Conservation (phyloP, 2,329 filamentous ascomycete genomes). For the Cladosporium halotolerans region DNA sequence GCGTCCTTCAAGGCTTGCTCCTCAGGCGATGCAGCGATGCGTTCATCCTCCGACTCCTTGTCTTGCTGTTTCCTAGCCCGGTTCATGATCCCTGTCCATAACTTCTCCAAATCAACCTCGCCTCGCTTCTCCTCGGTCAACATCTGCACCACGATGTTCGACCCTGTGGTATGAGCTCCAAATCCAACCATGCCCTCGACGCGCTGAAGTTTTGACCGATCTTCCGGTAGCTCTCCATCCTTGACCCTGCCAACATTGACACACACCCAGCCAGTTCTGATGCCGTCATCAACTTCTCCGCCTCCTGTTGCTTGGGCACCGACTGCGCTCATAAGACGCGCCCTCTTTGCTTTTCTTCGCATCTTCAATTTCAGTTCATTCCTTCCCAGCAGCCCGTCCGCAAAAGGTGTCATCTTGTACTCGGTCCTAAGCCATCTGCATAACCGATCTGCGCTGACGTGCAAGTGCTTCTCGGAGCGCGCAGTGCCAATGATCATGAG, state of each 20-base stretch:
- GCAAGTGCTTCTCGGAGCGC: conserved; percentile 86
- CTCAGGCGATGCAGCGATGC: conserved; percentile 6
- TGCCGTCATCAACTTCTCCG: conserved; percentile 69
- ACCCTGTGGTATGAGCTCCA: conserved; percentile 52
- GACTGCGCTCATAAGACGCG: conserved; percentile 69
- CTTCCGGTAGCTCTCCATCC: conserved; percentile 57
- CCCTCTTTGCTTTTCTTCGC: conserved; percentile 69
- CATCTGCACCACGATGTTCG: conserved; percentile 63
- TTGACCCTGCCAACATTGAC: conserved; percentile 75
- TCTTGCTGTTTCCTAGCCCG: conserved; percentile 20
- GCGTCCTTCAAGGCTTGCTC: not conserved
- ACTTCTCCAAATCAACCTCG: conserved; percentile 59
- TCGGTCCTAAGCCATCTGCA: conserved; percentile 75
- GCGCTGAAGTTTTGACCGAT: conserved; percentile 25
- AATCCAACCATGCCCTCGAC: conserved; percentile 68
- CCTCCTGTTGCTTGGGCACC: conserved; percentile 53
- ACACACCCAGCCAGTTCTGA: conserved; percentile 92
- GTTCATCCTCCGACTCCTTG: conserved; percentile 9
- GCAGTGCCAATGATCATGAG: conserved; percentile 92
- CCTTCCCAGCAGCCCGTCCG: conserved; percentile 81
- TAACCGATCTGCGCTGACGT: conserved; percentile 82
- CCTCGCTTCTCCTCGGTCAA: conserved; percentile 64
- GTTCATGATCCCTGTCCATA: conserved; percentile 46
- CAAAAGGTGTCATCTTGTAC: conserved; percentile 66
- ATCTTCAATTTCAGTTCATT: conserved; percentile 89